Conservation (phyloP, 2,329 filamentous ascomycete genomes). For the Myriosclerotinia scirpicola region DNA sequence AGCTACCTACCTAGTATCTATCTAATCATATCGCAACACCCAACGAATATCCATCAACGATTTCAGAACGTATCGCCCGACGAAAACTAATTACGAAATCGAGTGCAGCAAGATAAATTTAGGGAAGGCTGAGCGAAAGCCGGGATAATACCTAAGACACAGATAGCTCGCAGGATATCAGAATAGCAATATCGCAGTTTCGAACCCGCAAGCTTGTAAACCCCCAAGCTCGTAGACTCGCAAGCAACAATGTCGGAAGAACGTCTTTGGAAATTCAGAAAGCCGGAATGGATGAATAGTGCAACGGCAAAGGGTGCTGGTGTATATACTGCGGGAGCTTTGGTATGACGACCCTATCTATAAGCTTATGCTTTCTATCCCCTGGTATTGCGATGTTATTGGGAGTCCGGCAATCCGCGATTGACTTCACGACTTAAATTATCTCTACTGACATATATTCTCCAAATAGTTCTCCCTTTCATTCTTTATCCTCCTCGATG, state of each 20-base stretch:
- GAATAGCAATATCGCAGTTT: too few species aligned
- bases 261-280: slow-evolving; percentile 65
- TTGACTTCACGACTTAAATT: neutral
- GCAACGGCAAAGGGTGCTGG: slow-evolving; percentile 62
- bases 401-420: neutral
- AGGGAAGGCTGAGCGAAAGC: neutral
- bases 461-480: slow-evolving; percentile 60
- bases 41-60: slow-evolving; percentile 7
- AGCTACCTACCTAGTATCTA: neutral
- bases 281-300: slow-evolving; percentile 66
- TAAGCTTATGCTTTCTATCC: slow-evolving; percentile 11
- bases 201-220: neutral
- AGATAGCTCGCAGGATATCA: too few species aligned
- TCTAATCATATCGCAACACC: slow-evolving; percentile 12
- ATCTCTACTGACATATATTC: neutral
- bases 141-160: neutral
- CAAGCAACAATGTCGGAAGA: slow-evolving; percentile 56
- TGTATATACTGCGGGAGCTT: slow-evolving; percentile 60
- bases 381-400: neutral
- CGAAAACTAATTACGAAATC: neutral
- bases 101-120: neutral
- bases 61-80: neutral
- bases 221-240: neutral
- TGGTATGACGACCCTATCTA: slow-evolving; percentile 50
- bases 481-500: slow-evolving; percentile 68